Evolutionary conservation across 1,284 basidiomycete species (phyloP).

Genomic region (Xerocomus cyaneibrunnescens): DNA sequence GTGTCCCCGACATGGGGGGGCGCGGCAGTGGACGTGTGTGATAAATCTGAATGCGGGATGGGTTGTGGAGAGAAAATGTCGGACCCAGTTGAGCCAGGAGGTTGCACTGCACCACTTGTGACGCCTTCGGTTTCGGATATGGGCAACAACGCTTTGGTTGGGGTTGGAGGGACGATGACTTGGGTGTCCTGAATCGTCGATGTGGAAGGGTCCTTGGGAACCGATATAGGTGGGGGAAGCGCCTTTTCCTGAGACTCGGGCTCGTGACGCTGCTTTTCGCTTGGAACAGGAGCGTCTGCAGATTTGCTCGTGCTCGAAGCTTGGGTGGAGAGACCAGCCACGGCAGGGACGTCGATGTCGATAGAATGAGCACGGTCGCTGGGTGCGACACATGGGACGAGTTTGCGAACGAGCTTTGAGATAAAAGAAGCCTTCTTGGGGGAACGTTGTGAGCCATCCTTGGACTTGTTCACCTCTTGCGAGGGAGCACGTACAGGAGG

Average conservation of each 20-base stretch:
- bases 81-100: conserved; percentile 52
- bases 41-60: conserved; percentile 25
- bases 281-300: conserved; percentile 15
- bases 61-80: conserved; percentile 36
- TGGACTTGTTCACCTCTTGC: conserved; percentile 37
- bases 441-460: conserved; percentile 37
- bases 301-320: conserved; percentile 13
- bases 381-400: conserved; percentile 51
- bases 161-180: conserved; percentile 43
- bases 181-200: conserved; percentile 37
- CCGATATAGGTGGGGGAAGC: conserved; percentile 15
- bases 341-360: conserved; percentile 31
- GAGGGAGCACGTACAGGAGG: conserved; percentile 37
- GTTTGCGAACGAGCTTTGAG: conserved; percentile 46
- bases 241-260: conserved; percentile 29
- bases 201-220: conserved; percentile 24
- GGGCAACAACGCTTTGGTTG: conserved; percentile 44
- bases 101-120: conserved; percentile 54
- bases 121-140: conserved; percentile 51
- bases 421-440: conserved; percentile 44
- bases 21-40: conserved; percentile 18
- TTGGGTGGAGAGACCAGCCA: conserved; percentile 11
- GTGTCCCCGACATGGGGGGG: conserved; percentile 32
- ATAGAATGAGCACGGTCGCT: conserved; percentile 39
- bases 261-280: conserved; percentile 29